These are phyloP conservation scores for Coemansia sp. DNA, from an alignment of 192 early-diverging fungal species.

Conservation along the genomic window DNA sequence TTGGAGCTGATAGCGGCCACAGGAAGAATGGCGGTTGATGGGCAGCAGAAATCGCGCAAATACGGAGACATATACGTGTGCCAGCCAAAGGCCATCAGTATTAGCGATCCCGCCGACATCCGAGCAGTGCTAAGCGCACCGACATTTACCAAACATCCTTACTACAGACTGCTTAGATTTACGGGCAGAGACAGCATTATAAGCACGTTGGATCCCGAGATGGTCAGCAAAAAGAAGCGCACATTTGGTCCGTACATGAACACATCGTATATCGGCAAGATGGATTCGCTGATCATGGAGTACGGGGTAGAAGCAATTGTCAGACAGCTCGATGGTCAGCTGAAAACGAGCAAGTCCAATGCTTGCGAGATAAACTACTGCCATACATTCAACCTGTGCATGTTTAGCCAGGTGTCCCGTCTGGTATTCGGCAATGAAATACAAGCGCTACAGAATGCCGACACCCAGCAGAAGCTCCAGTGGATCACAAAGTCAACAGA, in stretches of 20 bases:
- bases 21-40: constrained; percentile 13
- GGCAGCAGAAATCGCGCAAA: not conserved
- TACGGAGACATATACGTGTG: constrained; percentile 27
- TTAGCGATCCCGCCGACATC: constrained; percentile 31
- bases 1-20: constrained; percentile 2
- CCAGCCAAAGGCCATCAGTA: constrained; percentile 22
- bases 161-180: constrained; percentile 29
- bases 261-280: constrained; percentile 13
- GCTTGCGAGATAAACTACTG: constrained; percentile 16
- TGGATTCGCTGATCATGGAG: constrained; percentile 30
- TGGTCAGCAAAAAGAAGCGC: constrained; percentile 17
- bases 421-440: constrained; percentile 36
- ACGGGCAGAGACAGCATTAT: constrained; percentile 17
- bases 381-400: constrained; percentile 18
- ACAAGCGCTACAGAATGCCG: not conserved
- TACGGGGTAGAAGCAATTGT: constrained; percentile 14
- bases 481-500: constrained; percentile 24
- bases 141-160: constrained; percentile 12
- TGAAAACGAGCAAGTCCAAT: not conserved
- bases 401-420: constrained; percentile 25
- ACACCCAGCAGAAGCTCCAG: constrained; percentile 1
- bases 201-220: constrained; percentile 1
- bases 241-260: constrained; percentile 30
- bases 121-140: constrained; percentile 21
- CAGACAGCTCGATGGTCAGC: constrained; percentile 5